These are phyloP conservation scores for Potentilla sterilis DNA, from an alignment of 306 rosid genomes.

Conservation along the genomic window DNA sequence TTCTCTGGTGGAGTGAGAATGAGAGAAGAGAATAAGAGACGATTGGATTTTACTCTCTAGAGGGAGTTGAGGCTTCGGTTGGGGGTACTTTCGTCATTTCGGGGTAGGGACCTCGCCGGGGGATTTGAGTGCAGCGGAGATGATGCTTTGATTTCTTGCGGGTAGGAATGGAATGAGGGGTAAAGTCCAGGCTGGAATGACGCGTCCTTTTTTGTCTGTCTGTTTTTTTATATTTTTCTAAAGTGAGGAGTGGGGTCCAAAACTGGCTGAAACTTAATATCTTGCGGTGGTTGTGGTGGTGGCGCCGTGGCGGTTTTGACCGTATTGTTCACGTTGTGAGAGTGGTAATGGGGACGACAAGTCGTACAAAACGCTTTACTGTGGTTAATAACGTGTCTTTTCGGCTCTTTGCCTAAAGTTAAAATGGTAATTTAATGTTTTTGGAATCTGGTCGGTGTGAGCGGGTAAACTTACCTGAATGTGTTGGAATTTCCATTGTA, in stretches of 20 bases:
- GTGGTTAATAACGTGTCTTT: neutral
- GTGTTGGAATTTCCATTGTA: too few species aligned
- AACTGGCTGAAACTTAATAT: neutral
- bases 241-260: neutral
- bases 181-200: conserved; percentile 58
- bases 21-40: neutral
- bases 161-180: neutral
- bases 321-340: neutral
- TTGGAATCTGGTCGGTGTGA: too few species aligned
- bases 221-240: neutral
- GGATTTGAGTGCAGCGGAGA: neutral
- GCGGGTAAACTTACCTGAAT: too few species aligned
- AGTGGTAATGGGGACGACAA: neutral
- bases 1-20: neutral
- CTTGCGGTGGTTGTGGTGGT: neutral
- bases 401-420: neutral
- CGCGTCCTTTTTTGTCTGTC: conserved; percentile 17
- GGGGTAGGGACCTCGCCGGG: neutral
- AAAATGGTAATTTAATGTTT: too few species aligned
- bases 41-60: neutral
- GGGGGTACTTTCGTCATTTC: neutral
- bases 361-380: neutral
- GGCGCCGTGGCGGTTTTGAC: neutral
- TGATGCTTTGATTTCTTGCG: neutral
- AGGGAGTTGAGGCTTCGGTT: too few species aligned